phyloP scores from a whole-genome alignment of 192 early-diverging fungal genomes.

The Coemansia sp. region DNA sequence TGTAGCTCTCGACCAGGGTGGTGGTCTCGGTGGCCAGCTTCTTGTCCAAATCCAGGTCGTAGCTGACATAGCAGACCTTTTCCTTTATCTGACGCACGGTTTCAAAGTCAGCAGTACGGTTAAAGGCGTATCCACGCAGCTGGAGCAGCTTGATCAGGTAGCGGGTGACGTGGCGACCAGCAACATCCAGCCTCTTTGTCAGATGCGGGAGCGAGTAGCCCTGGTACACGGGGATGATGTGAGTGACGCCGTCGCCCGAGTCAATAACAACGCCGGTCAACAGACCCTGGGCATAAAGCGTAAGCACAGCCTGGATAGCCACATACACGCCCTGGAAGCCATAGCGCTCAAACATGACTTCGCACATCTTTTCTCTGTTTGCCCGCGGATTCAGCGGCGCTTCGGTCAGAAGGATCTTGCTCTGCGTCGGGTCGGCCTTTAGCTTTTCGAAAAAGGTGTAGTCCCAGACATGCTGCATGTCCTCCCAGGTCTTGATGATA shows the following conservation, averaged over 20 bases:
- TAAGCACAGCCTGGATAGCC: slow-evolving; percentile 95
- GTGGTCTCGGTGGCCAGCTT: slow-evolving; percentile 97
- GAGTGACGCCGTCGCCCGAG: slow-evolving; percentile 98
- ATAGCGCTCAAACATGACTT: slow-evolving; percentile 96
- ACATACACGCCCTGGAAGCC: slow-evolving; percentile 92
- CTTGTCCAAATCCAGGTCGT: slow-evolving; percentile 90
- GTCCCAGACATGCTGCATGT: slow-evolving; percentile 96
- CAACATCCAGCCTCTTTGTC: slow-evolving; percentile 88
- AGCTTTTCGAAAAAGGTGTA: slow-evolving; percentile 96
- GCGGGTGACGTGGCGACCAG: slow-evolving; percentile 91
- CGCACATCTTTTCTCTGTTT: slow-evolving; percentile 90
- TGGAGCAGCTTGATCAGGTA: slow-evolving; percentile 96
- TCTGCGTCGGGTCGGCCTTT: slow-evolving; percentile 79
- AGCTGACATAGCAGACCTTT: slow-evolving; percentile 96
- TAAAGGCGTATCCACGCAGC: slow-evolving; percentile 93
- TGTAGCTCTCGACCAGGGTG: slow-evolving; percentile 92
- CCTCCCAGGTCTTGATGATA: slow-evolving; percentile 95
- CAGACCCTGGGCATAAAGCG: slow-evolving; percentile 97
- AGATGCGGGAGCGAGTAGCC: slow-evolving; percentile 89
- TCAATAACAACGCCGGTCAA: slow-evolving; percentile 97
- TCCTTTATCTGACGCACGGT: slow-evolving; percentile 98
- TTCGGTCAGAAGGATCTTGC: slow-evolving; percentile 95
- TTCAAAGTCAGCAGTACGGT: slow-evolving; percentile 97
- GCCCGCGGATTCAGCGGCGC: slow-evolving; percentile 91
- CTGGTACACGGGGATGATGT: slow-evolving; percentile 98